Base-by-base conservation (phyloP, 805 yeast species). In the Metschnikowia cerradonensis region DNA sequence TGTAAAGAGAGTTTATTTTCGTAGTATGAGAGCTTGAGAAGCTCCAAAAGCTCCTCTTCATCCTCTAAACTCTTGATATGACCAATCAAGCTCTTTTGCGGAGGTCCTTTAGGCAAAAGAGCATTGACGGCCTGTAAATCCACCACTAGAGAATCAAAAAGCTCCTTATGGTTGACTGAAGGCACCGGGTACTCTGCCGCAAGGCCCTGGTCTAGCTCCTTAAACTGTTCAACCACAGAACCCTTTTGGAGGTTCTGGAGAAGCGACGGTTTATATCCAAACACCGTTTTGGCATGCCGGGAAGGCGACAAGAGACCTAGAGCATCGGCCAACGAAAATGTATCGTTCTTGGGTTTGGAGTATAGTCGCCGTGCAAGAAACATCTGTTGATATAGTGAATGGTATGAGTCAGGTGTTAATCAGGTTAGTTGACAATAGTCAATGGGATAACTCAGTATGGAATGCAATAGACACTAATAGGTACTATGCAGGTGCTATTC, bases 241-340 rank as follows among this genome's bases (percentile, higher is more conserved):
- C 75, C 75, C 30, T 64, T 60, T 20, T 70, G 67, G 34, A 71
- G 59, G 35, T 63, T 67, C 38, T 59, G 50, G 17, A 70, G 55
- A 17, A 73, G 54, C 15, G 73, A 68, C 17, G 77, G 77, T 41
- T 64, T 68, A 55, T 57, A 70, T 3, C 46, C 44, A 15, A 53
- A 37, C 36, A 43, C 37, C 38, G 48, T 31, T n/a, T 52, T 23
- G 35, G 35, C 17, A 17, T 43, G 41, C 2, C 41, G 32, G 68
- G 45, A 45, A 1, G 58, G 73, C 5, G 68, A 61, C 17, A 71
- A 58, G 20, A 71, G 64, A 50, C 70, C 71, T 37, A 71, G 52
- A 3, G 76, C 76, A 49, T 68, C 70, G 2, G 75, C 75, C 37
- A 71, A 36, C 13, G 49, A 35, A 35, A 50, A 40, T 3, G 59